These are phyloP conservation scores for Botrytis sinoallii DNA, from an alignment of 2,329 filamentous ascomycete species.

Conservation along the genomic window DNA sequence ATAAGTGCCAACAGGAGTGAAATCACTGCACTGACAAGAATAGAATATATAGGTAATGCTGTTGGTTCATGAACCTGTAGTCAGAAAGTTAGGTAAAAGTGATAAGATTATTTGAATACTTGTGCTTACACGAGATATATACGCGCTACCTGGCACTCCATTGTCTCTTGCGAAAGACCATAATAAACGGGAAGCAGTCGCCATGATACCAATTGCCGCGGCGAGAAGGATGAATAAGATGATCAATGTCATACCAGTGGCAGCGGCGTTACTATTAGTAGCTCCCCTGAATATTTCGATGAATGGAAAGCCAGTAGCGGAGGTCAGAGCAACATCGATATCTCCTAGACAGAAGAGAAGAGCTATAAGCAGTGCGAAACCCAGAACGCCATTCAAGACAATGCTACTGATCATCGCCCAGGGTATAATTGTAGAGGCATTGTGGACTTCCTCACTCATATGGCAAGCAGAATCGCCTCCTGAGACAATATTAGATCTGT, in stretches of 20 bases:
- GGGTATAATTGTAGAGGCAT: slow-evolving; percentile 19
- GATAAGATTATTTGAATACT: background rate
- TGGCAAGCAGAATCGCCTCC: slow-evolving; percentile 17
- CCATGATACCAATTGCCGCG: slow-evolving; percentile 40
- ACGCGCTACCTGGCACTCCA: slow-evolving; percentile 42
- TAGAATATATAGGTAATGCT: slow-evolving; percentile 27
- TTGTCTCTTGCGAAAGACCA: slow-evolving; percentile 46
- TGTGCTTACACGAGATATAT: slow-evolving; percentile 38
- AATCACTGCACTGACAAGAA: slow-evolving; percentile 37
- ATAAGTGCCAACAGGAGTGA: slow-evolving; percentile 40
- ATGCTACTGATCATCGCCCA: slow-evolving; percentile 44
- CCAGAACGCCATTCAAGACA: slow-evolving; percentile 46
- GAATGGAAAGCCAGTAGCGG: slow-evolving; percentile 44
- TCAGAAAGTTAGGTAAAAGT: slow-evolving; percentile 3
- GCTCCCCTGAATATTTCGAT: slow-evolving; percentile 52
- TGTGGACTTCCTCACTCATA: slow-evolving; percentile 22
- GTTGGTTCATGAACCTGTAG: slow-evolving; percentile 28
- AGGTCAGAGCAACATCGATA: slow-evolving; percentile 40
- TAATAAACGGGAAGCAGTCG: slow-evolving; percentile 39
- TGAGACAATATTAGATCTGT: slow-evolving; percentile 2
- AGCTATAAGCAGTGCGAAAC: slow-evolving; percentile 41
- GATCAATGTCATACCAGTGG: slow-evolving; percentile 47
- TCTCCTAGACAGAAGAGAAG: slow-evolving; percentile 39
- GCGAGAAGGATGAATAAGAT: slow-evolving; percentile 41
- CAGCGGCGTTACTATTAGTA: slow-evolving; percentile 44